A percentile compares a stretch with the other conserved stretches of the same genome.
These are phyloP conservation scores for Phytophthora uliginosa DNA, from an alignment of 352 stramenopile genomes.

Conservation along the genomic window DNA sequence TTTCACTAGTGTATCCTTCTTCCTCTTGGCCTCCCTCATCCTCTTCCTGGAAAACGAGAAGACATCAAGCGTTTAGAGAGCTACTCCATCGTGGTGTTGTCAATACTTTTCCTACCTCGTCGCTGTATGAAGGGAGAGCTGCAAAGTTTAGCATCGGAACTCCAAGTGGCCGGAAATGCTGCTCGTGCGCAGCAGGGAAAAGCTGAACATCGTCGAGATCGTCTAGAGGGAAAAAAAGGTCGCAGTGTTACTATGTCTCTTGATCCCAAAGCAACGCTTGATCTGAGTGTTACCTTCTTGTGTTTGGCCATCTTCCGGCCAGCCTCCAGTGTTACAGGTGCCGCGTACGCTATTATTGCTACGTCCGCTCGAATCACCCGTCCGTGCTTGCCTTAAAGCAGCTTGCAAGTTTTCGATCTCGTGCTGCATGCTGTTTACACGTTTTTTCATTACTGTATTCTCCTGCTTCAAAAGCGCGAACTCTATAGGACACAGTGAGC, in stretches of 20 bases:
- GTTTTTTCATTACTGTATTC: constrained; percentile 63
- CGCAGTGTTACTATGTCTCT: not conserved
- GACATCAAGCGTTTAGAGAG: not conserved
- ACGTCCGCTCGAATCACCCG: constrained; percentile 1
- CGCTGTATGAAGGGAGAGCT: constrained; percentile 58
- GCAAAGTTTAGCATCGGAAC: constrained; percentile 67
- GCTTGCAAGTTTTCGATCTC: constrained; percentile 63
- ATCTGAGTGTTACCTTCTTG: constrained; percentile 20
- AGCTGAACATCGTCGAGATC: constrained; percentile 48
- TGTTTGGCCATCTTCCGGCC: constrained; percentile 21
- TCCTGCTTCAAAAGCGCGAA: constrained; percentile 61
- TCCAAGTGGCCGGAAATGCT: constrained; percentile 24
- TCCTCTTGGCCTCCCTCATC: constrained; percentile 26
- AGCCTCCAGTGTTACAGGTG: constrained; percentile 16
- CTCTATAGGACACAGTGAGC: constrained; percentile 34
- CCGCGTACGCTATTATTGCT: constrained; percentile 15
- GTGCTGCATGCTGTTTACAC: constrained; percentile 52
- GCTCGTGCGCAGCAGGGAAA: constrained; percentile 12
- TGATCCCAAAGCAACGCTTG: not conserved
- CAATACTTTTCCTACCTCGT: constrained; percentile 45
- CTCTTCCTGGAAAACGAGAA: constrained; percentile 37
- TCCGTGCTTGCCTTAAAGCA: constrained; percentile 31
- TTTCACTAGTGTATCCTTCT: constrained; percentile 28
- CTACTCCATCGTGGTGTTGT: not conserved
- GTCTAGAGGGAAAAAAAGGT: constrained; percentile 18